A percentile compares a stretch with the other conserved stretches of the same genome.
These are phyloP conservation scores for Coniella vitis DNA, from an alignment of 2,329 filamentous ascomycete genomes.

Conservation along the genomic window DNA sequence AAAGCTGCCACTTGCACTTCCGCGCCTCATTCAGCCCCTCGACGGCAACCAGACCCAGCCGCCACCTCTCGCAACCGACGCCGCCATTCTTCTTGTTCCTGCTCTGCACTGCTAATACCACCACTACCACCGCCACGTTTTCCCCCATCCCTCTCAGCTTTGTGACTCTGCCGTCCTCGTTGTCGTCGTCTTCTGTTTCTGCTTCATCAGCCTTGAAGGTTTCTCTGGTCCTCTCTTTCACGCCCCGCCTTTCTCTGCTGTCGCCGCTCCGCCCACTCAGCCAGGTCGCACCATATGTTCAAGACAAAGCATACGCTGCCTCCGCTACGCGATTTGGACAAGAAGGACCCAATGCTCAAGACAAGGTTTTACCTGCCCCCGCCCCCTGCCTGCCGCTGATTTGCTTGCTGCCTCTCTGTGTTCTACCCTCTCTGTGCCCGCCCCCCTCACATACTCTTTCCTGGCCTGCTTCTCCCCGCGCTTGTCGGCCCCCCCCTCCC, in stretches of 20 bases:
- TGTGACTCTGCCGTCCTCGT: background rate
- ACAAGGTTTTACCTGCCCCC: constrained; percentile 21
- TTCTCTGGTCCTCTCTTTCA: too few species aligned
- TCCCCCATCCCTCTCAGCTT: background rate
- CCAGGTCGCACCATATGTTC: constrained; percentile 18
- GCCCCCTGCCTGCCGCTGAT: background rate
- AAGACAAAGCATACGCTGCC: constrained; percentile 22
- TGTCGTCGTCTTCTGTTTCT: too few species aligned
- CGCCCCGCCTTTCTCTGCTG: background rate
- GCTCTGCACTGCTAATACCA: background rate
- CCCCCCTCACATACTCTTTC: background rate
- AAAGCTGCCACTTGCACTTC: too few species aligned
- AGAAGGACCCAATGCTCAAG: constrained; percentile 21
- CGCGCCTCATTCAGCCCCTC: too few species aligned
- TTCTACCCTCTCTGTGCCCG: background rate
- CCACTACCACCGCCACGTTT: background rate
- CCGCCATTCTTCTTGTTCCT: background rate
- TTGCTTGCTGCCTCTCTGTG: background rate
- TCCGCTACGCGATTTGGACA: constrained; percentile 23
- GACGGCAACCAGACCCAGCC: too few species aligned
- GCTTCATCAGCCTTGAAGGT: too few species aligned
- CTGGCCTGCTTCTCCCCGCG: too few species aligned
- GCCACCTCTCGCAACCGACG: too few species aligned
- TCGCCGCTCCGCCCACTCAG: background rate
- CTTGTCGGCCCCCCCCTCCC: too few species aligned